These are phyloP conservation scores for Moricandia arvensis DNA, from an alignment of 345 rosid genomes.

Conservation along the genomic window DNA sequence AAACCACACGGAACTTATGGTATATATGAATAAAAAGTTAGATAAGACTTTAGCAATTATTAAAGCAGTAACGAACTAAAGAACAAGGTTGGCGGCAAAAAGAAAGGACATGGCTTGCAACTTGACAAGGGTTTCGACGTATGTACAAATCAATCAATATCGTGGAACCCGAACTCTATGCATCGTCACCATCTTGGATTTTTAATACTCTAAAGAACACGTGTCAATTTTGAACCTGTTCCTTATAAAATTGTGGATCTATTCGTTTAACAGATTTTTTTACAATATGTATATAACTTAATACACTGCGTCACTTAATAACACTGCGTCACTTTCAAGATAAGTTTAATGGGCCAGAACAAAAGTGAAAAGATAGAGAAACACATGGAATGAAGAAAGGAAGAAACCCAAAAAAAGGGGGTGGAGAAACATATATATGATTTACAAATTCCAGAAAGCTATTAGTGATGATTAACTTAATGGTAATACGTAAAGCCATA, in stretches of 20 bases:
- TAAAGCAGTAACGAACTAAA: neutral
- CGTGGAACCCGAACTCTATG: slow-evolving; percentile 12
- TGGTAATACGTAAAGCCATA: no score
- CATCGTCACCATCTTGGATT: slow-evolving; percentile 10
- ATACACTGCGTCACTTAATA: neutral
- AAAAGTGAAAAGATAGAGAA: slow-evolving; percentile 19
- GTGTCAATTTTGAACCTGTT: slow-evolving; percentile 3
- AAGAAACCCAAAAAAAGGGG: neutral
- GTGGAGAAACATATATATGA: slow-evolving; percentile 1
- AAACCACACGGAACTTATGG: neutral
- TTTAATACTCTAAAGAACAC: neutral
- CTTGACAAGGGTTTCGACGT: slow-evolving; percentile 5
- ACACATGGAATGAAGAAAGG: slow-evolving; percentile 25
- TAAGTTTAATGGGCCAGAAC: slow-evolving; percentile 22
- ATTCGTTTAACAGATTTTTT: neutral
- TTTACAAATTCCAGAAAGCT: neutral
- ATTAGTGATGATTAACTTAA: neutral
- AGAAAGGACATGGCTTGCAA: slow-evolving; percentile 10
- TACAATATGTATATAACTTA: neutral
- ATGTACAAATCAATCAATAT: slow-evolving; percentile 19
- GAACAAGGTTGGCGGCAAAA: neutral
- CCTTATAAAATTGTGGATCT: slow-evolving; percentile 14
- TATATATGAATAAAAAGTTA: neutral
- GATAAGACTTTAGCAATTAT: neutral
- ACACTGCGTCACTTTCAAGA: neutral